Percentiles rank a stretch among this genome's conserved stretches.
Conservation (phyloP, 2,329 filamentous ascomycete genomes). For the Grosmannia huntii region DNA sequence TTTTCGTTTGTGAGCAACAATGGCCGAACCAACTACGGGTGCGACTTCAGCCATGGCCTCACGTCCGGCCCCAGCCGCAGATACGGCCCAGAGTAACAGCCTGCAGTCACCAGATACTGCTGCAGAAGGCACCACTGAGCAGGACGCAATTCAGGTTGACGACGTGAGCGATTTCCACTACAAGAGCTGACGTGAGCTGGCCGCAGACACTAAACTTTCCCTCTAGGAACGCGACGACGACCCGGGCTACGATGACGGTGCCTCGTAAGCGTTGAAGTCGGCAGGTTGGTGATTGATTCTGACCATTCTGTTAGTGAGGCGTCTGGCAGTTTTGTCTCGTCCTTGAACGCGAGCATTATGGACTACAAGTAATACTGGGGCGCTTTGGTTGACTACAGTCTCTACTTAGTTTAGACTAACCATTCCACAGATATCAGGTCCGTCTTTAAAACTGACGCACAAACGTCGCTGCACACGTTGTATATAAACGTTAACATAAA, state of each 20-base stretch:
- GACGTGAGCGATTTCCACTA: no score
- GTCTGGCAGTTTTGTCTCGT: not conserved
- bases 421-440: not conserved
- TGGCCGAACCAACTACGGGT: no score
- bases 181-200: not conserved
- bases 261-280: not conserved
- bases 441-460: not conserved
- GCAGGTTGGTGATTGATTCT: not conserved
- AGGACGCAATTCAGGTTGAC: no score
- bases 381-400: not conserved
- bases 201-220: not conserved
- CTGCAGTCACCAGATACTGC: no score
- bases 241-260: not conserved
- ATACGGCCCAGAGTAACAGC: no score
- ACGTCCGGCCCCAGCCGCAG: no score
- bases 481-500: not conserved
- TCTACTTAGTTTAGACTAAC: not conserved
- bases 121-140: no score
- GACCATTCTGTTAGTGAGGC: not conserved
- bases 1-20: no score
- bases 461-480: not conserved
- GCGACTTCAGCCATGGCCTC: no score
- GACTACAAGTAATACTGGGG: not conserved
- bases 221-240: not conserved
- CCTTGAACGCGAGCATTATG: not conserved